A percentile compares a stretch with the other conserved stretches of the same genome.
These are phyloP conservation scores for Alternaria ethzedia DNA, from an alignment of 2,329 filamentous ascomycete genomes.

Conservation along the genomic window DNA sequence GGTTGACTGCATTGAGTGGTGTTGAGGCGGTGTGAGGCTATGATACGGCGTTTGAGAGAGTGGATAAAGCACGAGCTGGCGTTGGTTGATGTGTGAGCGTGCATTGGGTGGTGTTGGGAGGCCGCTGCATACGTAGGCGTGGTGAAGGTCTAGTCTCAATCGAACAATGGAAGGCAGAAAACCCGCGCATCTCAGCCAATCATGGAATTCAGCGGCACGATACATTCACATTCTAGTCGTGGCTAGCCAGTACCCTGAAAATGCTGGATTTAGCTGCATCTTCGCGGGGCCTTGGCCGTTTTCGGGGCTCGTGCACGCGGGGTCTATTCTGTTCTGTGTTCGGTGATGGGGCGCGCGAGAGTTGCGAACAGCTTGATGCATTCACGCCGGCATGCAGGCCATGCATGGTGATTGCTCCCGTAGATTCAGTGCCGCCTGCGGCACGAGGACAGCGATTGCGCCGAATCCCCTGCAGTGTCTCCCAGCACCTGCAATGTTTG, in stretches of 20 bases:
- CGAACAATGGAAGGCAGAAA: not conserved
- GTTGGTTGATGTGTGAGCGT: not conserved
- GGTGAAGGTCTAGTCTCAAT: not conserved
- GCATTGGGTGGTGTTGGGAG: not conserved
- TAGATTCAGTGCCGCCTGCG: slow-evolving; percentile 12
- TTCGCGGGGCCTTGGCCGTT: slow-evolving; percentile 14
- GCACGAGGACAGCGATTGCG: slow-evolving; percentile 13
- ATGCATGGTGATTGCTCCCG: slow-evolving; percentile 20
- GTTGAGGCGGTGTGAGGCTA: slow-evolving; percentile 3
- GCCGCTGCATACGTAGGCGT: not conserved
- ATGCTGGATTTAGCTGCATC: slow-evolving; percentile 9
- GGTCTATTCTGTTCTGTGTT: slow-evolving; percentile 18
- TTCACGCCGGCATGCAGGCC: slow-evolving; percentile 6
- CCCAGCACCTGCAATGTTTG: slow-evolving; percentile 20
- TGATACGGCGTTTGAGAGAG: not conserved
- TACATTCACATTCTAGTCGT: not conserved
- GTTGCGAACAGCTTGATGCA: slow-evolving; percentile 14
- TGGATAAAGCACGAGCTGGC: not conserved
- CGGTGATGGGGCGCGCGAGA: slow-evolving; percentile 19
- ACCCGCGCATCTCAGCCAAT: slow-evolving; percentile 1
- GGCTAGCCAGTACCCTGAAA: slow-evolving; percentile 2
- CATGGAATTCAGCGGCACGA: not conserved
- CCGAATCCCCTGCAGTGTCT: slow-evolving; percentile 12
- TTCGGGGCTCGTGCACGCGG: slow-evolving; percentile 25
- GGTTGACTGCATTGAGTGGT: not conserved